A percentile compares a stretch with the other conserved stretches of the same genome.
Conservation (phyloP, 2,329 filamentous ascomycete genomes). For the Ophiostoma ulmi region DNA sequence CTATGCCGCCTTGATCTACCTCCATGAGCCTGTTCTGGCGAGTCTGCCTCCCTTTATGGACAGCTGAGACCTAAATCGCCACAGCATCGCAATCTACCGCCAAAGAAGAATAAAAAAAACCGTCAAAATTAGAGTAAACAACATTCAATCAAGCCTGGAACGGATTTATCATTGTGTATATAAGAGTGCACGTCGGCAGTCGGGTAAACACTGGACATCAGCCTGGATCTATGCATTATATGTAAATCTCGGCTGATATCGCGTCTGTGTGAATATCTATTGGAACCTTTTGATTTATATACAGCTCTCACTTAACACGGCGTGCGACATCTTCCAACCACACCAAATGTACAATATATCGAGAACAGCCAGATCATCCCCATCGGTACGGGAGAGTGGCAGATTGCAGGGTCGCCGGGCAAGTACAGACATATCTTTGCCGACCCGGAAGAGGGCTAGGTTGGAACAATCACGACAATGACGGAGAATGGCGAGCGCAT, state of each 20-base stretch:
- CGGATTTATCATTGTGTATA: not conserved
- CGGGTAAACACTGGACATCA: not conserved
- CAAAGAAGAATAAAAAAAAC: not conserved
- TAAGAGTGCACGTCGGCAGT: not conserved
- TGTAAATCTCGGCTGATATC: not conserved
- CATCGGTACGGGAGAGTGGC: not conserved
- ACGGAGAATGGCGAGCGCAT: not conserved
- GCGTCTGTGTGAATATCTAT: not conserved
- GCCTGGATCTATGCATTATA: not conserved
- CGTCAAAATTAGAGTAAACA: not conserved
- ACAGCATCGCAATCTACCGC: not conserved
- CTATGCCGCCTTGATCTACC: constrained; percentile 16
- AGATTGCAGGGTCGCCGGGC: not conserved
- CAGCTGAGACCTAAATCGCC: not conserved
- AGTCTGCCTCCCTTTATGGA: not conserved
- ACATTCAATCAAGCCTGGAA: not conserved
- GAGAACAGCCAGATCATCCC: not conserved
- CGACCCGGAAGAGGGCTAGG: not conserved
- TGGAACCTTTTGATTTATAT: not conserved
- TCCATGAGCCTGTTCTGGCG: constrained; percentile 13
- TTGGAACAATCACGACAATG: not conserved
- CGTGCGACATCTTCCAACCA: not conserved
- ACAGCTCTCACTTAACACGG: not conserved
- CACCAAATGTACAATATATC: not conserved
- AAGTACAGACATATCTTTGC: not conserved